Conservation (phyloP, 306 rosid genomes). For the Vachellia pachyceras region DNA sequence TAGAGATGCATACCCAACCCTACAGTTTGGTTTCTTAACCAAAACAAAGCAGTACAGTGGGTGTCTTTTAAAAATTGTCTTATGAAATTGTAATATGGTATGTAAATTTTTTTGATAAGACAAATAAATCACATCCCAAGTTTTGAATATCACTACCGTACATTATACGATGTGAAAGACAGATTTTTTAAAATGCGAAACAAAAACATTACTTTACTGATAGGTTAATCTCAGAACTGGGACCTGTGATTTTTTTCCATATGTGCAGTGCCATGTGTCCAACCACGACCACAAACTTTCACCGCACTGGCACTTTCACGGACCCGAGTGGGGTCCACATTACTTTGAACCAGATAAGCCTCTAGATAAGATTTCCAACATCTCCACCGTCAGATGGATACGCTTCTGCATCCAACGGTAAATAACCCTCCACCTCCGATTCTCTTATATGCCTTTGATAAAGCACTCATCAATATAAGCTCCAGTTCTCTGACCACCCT, state of each 20-base stretch:
- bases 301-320: not conserved
- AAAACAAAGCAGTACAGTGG: too few species aligned
- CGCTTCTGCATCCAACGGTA: conserved; percentile 49
- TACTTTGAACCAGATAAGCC: conserved; percentile 67
- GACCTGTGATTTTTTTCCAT: not conserved
- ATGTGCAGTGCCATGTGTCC: not conserved
- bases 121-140: too few species aligned
- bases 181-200: not conserved
- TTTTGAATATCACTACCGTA: not conserved
- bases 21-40: too few species aligned
- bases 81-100: too few species aligned
- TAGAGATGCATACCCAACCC: too few species aligned
- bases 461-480: not conserved
- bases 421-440: conserved; percentile 29
- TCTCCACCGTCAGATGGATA: conserved; percentile 71
- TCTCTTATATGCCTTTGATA: conserved; percentile 27
- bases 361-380: conserved; percentile 60
- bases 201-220: not conserved
- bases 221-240: not conserved
- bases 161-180: too few species aligned
- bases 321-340: conserved; percentile 30
- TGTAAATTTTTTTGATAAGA: too few species aligned
- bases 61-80: too few species aligned
- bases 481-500: not conserved
- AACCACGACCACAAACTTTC: conserved; percentile 49